Base-by-base conservation (phyloP, 371 early-diverging fungal species). In the Mortierella sp. region DNA sequence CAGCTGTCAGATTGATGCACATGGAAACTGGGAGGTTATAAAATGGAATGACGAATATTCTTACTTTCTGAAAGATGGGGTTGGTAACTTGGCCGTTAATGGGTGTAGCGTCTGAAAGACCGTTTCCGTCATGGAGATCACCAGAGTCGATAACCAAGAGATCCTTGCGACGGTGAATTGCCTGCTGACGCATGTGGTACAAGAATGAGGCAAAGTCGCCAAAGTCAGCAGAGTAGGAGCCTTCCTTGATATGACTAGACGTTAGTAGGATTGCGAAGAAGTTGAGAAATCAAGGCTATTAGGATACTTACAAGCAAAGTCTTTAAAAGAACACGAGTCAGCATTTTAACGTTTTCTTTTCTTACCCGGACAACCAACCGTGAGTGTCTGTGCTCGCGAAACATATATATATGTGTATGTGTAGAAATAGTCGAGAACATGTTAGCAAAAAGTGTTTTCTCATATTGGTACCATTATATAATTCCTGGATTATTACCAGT, bases 121-220 rank as follows among this genome's bases (percentile, higher is more conserved):
- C 88, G 45, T 83, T 84, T 19, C 87, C 87, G 37, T 78, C 73
- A 47, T 78, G 73, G 34, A 78, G 22, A 59, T 78, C 79, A 15
- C 65, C 68, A 56, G 73, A 87, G 70, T 90, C 91, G 7, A 89
- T 82, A 4, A 90, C 82, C 70, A 90, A 87, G 28, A 90, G 66
- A 73, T 88, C 87, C 76, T 86, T 87, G 59, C 76, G 78, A 9
- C 83, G 61, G 29, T 77, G 64, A n/a, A 58, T 49, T 17, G 89
- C 84, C 63, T 86, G 83, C 67, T 88, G 65, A 56, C 86, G 85
- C 89, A 88, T 88, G 49, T 84, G 72, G 22, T 64, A 28, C 78
- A 83, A 61, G 70, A 88, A 88, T 5, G 89, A 88, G 54, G 87
- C 85, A 75, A 88, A 87, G 62, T 88, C 89, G 34, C 89, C 89